Conservation (phyloP, 306 rosid species). For the Casuarina cunninghamiana region DNA sequence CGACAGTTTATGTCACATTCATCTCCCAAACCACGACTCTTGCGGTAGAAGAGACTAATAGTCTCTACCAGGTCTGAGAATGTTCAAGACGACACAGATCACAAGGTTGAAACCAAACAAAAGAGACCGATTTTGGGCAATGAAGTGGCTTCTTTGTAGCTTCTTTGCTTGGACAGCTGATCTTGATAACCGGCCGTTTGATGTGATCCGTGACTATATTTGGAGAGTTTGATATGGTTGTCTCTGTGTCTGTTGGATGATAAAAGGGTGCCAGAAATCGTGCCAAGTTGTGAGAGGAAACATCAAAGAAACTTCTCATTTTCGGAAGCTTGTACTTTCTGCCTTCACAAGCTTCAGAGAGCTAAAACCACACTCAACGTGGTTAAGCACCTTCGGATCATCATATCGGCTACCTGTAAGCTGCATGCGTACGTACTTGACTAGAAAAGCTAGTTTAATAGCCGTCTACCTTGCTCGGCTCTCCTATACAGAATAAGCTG, state of each 20-base stretch:
- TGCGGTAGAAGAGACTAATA: neutral
- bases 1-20: neutral
- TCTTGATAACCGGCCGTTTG: neutral
- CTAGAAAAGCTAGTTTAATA: neutral
- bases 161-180: neutral
- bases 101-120: neutral
- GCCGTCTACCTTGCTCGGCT: neutral
- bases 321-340: conserved; percentile 28
- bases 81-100: conserved; percentile 1
- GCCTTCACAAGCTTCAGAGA: conserved; percentile 19
- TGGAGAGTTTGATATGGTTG: neutral
- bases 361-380: neutral
- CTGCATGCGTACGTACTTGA: neutral
- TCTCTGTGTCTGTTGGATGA: neutral
- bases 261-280: neutral
- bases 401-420: neutral
- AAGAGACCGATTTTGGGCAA: neutral
- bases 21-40: neutral
- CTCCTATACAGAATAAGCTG: neutral
- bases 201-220: neutral
- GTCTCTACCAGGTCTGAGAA: neutral
- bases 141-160: conserved; percentile 9
- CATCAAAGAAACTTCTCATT: conserved; percentile 57
- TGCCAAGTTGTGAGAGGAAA: conserved; percentile 36
- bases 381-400: neutral